Conservation (phyloP, 2,329 filamentous ascomycete species). For the Xylaria sp. region DNA sequence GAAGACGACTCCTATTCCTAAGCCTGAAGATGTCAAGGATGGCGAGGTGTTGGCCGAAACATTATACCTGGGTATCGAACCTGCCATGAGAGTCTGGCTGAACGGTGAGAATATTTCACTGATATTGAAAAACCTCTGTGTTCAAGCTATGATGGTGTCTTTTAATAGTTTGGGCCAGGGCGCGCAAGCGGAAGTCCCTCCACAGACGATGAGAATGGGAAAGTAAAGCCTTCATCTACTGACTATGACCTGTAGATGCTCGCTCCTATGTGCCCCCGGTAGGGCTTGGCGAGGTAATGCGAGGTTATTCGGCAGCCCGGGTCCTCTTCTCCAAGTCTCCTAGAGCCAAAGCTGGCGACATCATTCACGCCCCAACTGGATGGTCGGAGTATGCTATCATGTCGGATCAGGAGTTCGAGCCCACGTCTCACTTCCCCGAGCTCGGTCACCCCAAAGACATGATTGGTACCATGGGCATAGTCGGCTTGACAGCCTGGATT, state of each 20-base stretch:
- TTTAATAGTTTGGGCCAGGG: neutral
- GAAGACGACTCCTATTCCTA: neutral
- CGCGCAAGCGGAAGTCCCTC: neutral
- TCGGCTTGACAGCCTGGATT: conserved; percentile 8
- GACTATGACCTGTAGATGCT: neutral
- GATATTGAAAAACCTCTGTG: neutral
- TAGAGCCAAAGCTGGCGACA: neutral
- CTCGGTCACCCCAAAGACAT: conserved; percentile 1
- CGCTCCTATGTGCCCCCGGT: conserved; percentile 5
- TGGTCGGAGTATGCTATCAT: conserved; percentile 4
- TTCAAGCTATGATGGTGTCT: neutral
- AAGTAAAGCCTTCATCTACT: neutral
- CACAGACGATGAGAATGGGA: neutral
- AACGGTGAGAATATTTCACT: neutral
- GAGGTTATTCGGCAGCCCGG: neutral
- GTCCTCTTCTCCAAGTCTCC: conserved; percentile 4
- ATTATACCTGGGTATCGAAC: conserved; percentile 1
- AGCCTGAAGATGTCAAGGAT: neutral
- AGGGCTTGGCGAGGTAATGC: neutral
- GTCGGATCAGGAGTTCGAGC: neutral
- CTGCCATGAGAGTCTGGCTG: conserved; percentile 3
- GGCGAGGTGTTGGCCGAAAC: conserved; percentile 7
- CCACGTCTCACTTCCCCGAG: neutral
- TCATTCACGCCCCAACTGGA: conserved; percentile 5
- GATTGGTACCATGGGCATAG: conserved; percentile 3